Conservation (phyloP, 2,329 filamentous ascomycete species). For the Colletotrichum cordylinicola region DNA sequence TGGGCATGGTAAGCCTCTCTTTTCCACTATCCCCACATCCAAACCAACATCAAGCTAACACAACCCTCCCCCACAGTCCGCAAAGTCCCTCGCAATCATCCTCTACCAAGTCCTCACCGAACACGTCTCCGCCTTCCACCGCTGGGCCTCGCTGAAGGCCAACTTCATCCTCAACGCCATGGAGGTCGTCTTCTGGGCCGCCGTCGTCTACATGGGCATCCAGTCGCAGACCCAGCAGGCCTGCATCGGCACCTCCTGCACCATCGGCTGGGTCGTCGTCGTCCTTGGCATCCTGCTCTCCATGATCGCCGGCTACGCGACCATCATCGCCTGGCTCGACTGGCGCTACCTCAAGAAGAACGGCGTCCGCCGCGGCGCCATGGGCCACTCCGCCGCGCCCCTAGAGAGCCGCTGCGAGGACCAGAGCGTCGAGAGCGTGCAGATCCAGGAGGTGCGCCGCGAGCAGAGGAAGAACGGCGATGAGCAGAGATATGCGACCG, state of each 20-base stretch:
- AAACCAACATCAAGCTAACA: not conserved
- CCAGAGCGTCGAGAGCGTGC: not conserved
- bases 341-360: not conserved
- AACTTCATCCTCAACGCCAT: constrained; percentile 44
- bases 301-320: constrained; percentile 4
- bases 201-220: constrained; percentile 27
- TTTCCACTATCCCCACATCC: rapidly evolving
- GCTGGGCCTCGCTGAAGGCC: constrained; percentile 45
- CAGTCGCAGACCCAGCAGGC: not conserved
- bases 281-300: constrained; percentile 7
- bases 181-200: constrained; percentile 48
- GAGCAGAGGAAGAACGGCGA: not conserved
- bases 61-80: constrained; percentile 23
- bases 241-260: constrained; percentile 17
- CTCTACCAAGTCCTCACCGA: constrained; percentile 44
- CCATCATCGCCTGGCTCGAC: constrained; percentile 14
- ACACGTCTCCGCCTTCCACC: constrained; percentile 33
- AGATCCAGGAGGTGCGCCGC: not conserved
- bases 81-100: constrained; percentile 46
- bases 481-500: not conserved
- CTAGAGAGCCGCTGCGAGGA: not conserved
- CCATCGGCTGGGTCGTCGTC: constrained; percentile 11
- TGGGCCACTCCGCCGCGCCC: not conserved
- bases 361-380: not conserved
- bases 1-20: constrained; percentile 6